Evolutionary conservation across 129 eudicot species (phyloP).

Genomic region (Lactuca saligna): DNA sequence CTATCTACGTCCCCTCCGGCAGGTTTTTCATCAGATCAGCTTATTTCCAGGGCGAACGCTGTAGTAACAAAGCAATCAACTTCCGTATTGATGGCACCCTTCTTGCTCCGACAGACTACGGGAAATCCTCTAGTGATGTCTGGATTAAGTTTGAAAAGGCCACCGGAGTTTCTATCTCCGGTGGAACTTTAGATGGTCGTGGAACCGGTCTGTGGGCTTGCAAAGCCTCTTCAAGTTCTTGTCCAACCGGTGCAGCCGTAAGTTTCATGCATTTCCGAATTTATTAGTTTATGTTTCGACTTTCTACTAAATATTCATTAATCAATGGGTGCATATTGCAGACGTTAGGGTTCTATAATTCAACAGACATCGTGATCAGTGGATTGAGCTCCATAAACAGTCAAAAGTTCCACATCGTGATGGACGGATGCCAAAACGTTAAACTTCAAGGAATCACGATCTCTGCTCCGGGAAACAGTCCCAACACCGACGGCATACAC

Average conservation of each 20-base stretch:
- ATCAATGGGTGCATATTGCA: background rate
- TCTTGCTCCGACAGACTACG: conserved; percentile 58
- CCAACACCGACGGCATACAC: conserved; percentile 66
- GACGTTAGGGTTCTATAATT: conserved; percentile 35
- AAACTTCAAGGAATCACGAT: conserved; percentile 39
- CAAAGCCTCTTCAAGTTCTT: conserved; percentile 43
- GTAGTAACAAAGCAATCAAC: conserved; percentile 42
- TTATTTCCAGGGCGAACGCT: conserved; percentile 42
- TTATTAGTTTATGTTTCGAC: background rate
- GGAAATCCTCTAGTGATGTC: conserved; percentile 16
- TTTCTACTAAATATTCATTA: no score
- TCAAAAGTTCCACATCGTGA: conserved; percentile 48
- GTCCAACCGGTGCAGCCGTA: conserved; percentile 71
- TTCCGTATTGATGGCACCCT: conserved; percentile 56
- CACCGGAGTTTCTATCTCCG: conserved; percentile 53
- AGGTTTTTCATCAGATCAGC: conserved; percentile 35
- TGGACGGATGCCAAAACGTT: conserved; percentile 42
- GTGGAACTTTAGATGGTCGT: conserved; percentile 60
- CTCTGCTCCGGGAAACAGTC: conserved; percentile 59
- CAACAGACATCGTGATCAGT: conserved; percentile 40
- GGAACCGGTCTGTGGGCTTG: conserved; percentile 64
- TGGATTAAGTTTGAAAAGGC: conserved; percentile 63
- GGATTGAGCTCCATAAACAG: conserved; percentile 53
- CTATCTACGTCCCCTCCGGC: conserved; percentile 57
- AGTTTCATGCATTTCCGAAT: background rate